Evolutionary conservation across 768 basidiomycete species (phyloP).

Genomic region (Kwoniella dendrophila): DNA sequence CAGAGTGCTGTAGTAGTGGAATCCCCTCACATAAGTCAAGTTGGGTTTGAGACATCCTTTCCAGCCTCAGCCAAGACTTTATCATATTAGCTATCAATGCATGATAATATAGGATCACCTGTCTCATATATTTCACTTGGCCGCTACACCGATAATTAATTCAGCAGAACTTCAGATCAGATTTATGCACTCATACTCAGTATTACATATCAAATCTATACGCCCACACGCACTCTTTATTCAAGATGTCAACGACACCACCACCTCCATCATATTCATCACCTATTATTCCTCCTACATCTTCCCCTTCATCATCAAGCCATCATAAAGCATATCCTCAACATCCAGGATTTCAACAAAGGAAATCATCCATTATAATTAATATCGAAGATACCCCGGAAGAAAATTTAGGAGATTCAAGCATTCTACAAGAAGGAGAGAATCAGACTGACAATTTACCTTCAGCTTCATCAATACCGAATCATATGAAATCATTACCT

Average conservation of each 20-base stretch:
- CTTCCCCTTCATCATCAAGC: conserved; percentile 18
- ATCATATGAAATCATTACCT: conserved; percentile 3
- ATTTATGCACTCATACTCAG: too few species aligned
- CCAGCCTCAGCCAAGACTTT: too few species aligned
- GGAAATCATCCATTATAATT: conserved; percentile 26
- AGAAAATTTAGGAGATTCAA: not conserved
- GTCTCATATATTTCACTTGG: too few species aligned
- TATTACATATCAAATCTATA: not conserved
- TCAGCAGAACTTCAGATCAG: too few species aligned
- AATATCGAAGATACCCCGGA: not conserved
- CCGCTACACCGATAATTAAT: too few species aligned
- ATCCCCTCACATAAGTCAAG: too few species aligned
- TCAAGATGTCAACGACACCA: not conserved
- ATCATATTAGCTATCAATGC: too few species aligned
- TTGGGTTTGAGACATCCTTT: too few species aligned
- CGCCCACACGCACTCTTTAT: not conserved
- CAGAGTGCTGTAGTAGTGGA: too few species aligned
- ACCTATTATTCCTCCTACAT: conserved; percentile 13
- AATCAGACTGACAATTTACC: too few species aligned
- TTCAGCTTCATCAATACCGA: conserved; percentile 1
- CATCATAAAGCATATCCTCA: conserved; percentile 9
- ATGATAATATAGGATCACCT: too few species aligned
- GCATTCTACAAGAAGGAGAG: too few species aligned
- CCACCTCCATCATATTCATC: conserved; percentile 6
- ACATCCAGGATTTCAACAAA: conserved; percentile 23